phyloP scores from a whole-genome alignment of 805 yeast genomes.

The Sugiyamaella boreocaroliniensis region DNA sequence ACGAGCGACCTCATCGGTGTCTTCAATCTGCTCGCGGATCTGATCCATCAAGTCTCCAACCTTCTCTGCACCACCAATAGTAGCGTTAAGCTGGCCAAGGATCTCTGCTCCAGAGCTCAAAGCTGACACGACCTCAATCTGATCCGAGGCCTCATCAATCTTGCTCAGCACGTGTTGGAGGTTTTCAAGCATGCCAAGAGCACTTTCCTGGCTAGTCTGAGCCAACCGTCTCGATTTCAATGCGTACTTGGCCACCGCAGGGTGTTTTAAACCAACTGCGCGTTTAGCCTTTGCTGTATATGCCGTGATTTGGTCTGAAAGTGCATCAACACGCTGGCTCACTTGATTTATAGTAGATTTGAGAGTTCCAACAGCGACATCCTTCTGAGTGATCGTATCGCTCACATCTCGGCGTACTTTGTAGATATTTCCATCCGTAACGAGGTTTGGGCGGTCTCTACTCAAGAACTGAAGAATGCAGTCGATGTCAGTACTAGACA shows the following conservation, averaged over 20 bases:
- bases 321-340: constrained; percentile 18
- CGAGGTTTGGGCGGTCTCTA: constrained; percentile 19
- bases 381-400: constrained; percentile 17
- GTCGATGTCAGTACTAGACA: constrained; percentile 21
- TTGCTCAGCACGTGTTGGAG: constrained; percentile 35
- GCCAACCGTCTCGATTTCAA: constrained; percentile 34
- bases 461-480: constrained; percentile 22
- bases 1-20: constrained; percentile 36
- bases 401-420: not conserved
- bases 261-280: constrained; percentile 24
- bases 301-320: constrained; percentile 15
- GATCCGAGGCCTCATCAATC: constrained; percentile 40
- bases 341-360: constrained; percentile 16
- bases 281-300: constrained; percentile 14
- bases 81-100: constrained; percentile 35
- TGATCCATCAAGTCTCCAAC: constrained; percentile 39
- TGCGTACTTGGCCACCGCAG: constrained; percentile 30
- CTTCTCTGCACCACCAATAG: constrained; percentile 39
- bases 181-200: constrained; percentile 33
- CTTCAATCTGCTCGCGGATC: constrained; percentile 34
- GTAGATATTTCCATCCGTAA: constrained; percentile 11
- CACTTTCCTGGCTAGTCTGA: constrained; percentile 30
- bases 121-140: constrained; percentile 34
- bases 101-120: constrained; percentile 34
- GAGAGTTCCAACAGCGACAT: constrained; percentile 21